A percentile compares a stretch with the other conserved stretches of the same genome.
phyloP scores from a whole-genome alignment of 306 rosid genomes.

The Glycine soja region DNA sequence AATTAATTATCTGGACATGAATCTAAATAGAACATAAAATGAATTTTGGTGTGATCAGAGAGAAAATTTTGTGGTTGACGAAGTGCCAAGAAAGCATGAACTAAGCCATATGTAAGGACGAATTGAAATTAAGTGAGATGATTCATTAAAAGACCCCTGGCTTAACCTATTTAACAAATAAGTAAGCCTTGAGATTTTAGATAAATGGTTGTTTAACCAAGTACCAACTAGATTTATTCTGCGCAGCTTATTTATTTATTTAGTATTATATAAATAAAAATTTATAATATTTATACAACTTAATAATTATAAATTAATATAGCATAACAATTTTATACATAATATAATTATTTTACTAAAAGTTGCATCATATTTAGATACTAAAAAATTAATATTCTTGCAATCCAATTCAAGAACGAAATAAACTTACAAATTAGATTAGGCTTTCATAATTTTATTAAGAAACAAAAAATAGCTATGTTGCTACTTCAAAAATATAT shows the following conservation, averaged over 20 bases:
- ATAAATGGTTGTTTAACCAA: not conserved
- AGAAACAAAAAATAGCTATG: not conserved
- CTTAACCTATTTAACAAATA: not conserved
- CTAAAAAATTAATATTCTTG: not conserved
- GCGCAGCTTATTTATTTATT: not conserved
- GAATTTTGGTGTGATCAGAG: not conserved
- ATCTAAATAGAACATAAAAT: not conserved
- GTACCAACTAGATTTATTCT: not conserved
- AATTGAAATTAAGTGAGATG: not conserved
- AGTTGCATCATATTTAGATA: not conserved
- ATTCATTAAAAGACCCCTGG: not conserved
- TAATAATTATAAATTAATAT: not conserved
- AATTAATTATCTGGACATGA: slow-evolving; percentile 4
- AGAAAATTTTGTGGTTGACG: not conserved
- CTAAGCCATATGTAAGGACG: not conserved
- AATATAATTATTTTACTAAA: not conserved
- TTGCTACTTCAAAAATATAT: not conserved
- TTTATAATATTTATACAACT: not conserved
- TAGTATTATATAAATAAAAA: not conserved
- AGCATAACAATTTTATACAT: not conserved
- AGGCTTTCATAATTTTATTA: not conserved
- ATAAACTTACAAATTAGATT: not conserved
- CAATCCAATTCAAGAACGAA: not conserved
- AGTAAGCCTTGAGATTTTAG: not conserved
- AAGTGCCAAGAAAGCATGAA: not conserved